phyloP scores from a whole-genome alignment of 495 filamentous ascomycete genomes.

The Neurospora sp. region DNA sequence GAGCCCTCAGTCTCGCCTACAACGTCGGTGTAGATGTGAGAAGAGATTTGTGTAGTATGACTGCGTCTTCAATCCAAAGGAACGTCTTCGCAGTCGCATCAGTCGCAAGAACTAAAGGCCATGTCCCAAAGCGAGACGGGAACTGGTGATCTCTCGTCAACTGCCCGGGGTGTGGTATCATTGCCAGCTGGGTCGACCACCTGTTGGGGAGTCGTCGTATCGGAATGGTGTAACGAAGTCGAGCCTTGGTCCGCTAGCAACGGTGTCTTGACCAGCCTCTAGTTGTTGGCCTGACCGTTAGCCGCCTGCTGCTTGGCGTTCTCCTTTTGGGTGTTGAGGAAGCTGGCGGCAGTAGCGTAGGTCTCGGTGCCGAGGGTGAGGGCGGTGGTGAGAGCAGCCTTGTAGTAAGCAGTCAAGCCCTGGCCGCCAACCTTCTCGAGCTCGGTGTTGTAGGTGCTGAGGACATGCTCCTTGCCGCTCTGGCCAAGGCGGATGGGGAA shows the following conservation, averaged over 20 bases:
- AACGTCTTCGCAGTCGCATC: neutral
- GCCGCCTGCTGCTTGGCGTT: conserved; percentile 47
- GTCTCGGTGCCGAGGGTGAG: conserved; percentile 62
- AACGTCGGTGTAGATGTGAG: neutral
- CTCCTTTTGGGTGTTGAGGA: conserved; percentile 49
- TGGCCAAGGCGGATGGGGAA: conserved; percentile 55
- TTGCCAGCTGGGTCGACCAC: neutral
- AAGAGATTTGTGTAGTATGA: neutral
- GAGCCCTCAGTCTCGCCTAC: neutral
- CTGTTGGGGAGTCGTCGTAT: neutral
- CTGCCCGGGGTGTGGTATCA: neutral
- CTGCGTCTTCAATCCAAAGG: neutral
- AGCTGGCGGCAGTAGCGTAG: conserved; percentile 45
- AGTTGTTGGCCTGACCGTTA: conserved; percentile 26
- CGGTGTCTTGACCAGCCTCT: neutral
- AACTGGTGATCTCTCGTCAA: neutral
- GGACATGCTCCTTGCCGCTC: conserved; percentile 67
- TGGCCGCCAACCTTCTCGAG: conserved; percentile 67
- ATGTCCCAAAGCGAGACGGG: neutral
- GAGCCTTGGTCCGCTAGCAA: neutral
- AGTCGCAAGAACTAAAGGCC: neutral
- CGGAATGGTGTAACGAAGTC: neutral
- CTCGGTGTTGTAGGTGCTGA: conserved; percentile 61
- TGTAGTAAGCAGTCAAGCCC: conserved; percentile 55
- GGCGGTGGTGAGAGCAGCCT: conserved; percentile 65